Evolutionary conservation across 1,139 yeast species (phyloP).

Genomic region (Pichia inconspicua): DNA sequence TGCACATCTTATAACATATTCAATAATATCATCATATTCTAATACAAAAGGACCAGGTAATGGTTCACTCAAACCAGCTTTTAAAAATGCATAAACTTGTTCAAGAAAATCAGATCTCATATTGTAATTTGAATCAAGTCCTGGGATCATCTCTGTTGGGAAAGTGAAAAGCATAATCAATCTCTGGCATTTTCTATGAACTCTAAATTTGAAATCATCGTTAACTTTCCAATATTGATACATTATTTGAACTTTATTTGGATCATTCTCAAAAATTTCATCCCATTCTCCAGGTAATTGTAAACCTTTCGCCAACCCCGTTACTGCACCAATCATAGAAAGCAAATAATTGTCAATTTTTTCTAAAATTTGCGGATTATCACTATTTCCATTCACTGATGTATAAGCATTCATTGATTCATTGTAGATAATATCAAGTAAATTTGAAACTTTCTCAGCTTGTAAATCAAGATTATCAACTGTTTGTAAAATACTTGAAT

Average conservation of each 20-base stretch:
- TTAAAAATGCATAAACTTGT: constrained; percentile 49
- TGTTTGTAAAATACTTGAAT: constrained; percentile 53
- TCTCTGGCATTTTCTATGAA: constrained; percentile 34
- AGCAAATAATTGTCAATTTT: constrained; percentile 4
- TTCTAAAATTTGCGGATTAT: constrained; percentile 5
- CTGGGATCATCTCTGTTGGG: constrained; percentile 3
- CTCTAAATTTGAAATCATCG: constrained; percentile 2
- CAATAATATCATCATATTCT: constrained; percentile 17
- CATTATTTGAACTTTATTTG: constrained; percentile 24
- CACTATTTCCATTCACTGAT: neutral
- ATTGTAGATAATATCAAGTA: constrained; percentile 10
- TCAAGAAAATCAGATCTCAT: constrained; percentile 36
- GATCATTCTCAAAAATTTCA: constrained; percentile 29
- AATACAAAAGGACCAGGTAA: constrained; percentile 57
- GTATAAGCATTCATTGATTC: constrained; percentile 8
- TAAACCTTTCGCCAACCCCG: constrained; percentile 63
- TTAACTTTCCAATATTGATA: constrained; percentile 30
- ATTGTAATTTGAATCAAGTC: neutral
- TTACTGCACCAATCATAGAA: constrained; percentile 35
- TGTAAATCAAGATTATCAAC: constrained; percentile 38
- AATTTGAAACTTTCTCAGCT: constrained; percentile 17
- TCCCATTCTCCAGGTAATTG: constrained; percentile 51
- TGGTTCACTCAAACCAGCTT: constrained; percentile 47
- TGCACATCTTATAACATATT: constrained; percentile 7
- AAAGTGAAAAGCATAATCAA: constrained; percentile 7